Evolutionary conservation across 202 grass and related monocot species (phyloP), one percentile per base, ranked within the genome.

Genomic region (Setaria viridis): DNA sequence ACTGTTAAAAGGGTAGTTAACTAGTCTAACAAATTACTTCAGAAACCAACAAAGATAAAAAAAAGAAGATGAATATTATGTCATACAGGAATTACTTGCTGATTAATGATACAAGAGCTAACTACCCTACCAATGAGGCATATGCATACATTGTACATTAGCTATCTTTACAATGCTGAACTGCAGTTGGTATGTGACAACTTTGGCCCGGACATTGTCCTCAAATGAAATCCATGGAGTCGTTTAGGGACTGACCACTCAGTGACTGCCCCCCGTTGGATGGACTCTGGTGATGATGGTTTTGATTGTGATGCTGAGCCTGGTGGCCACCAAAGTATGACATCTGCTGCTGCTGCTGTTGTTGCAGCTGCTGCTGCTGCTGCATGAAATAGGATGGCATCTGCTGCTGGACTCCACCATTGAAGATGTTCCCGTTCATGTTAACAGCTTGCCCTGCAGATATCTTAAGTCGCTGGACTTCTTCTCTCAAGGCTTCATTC

Each of bases 201-300:
- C 71, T 43, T 39, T 76, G 11, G 49, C 37, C 47, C 49, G 43
- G 49, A 46, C 45, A 60, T 72, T 76, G 85, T 80, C 77, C 65
- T 95, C 84, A 91, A 67, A 92, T 94, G 90, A 91, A 94, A 81
- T 99, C 94, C 97, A 93, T 97, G 32, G 94, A 87, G 87, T 97
- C 92, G 72, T 79, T 85, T 54, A 82, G 72, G 89, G 85, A 82
- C 82, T 85, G 89, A 91, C 77, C 85, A 78, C 81, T 88, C 51
- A 87, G 81, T 33, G 90, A 96, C 34, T 84, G 90, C 37, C 79
- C 80, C 35, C 89, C 77, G 15, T 94, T 97, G 0, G 85, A 90
- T 84, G 90, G 69, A 91, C 60, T 85, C 69, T 85, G 92, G 19
- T 85, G 81, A 59, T 85, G 87, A 65, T 92, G 87, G 49, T 72